phyloP scores from a whole-genome alignment of 805 yeast species.

The Trichomonascus vanleenenianus region DNA sequence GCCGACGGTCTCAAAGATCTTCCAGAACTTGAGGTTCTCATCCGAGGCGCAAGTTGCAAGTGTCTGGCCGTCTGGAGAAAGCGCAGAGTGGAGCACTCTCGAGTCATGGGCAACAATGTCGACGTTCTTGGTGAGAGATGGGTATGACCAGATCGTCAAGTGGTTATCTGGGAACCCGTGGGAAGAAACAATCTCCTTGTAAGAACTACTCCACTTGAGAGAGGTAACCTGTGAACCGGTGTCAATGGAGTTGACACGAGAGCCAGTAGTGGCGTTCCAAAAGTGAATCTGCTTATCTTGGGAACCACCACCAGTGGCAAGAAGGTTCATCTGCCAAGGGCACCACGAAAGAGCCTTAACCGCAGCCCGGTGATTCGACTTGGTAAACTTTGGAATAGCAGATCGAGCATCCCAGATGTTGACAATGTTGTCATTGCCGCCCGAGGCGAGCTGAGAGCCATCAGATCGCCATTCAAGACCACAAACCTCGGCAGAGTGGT shows the following conservation, averaged over 20 bases:
- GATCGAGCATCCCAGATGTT: conserved; percentile 87
- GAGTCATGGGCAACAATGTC: conserved; percentile 90
- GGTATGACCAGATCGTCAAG: conserved; percentile 76
- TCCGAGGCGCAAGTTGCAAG: conserved; percentile 95
- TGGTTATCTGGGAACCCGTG: conserved; percentile 90
- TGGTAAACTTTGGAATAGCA: conserved; percentile 58
- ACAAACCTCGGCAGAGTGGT: conserved; percentile 86
- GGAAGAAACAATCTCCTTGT: conserved; percentile 77
- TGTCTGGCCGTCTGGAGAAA: conserved; percentile 86
- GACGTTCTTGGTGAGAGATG: conserved; percentile 78
- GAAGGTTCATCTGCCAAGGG: conserved; percentile 69
- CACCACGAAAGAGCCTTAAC: conserved; percentile 95
- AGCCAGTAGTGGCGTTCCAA: conserved; percentile 92
- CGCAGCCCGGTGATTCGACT: conserved; percentile 83
- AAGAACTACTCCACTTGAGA: conserved; percentile 66
- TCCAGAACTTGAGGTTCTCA: conserved; percentile 93
- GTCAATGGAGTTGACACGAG: conserved; percentile 75
- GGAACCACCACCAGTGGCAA: conserved; percentile 98
- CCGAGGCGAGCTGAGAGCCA: conserved; percentile 80
- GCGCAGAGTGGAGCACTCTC: conserved; percentile 70
- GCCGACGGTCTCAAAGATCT: conserved; percentile 59
- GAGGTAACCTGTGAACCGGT: conserved; percentile 95
- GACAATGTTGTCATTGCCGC: conserved; percentile 91
- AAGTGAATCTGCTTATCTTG: conserved; percentile 82
- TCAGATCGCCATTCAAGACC: conserved; percentile 82